phyloP scores from a whole-genome alignment of 257 asterid species.

The Buddleja alternifolia region DNA sequence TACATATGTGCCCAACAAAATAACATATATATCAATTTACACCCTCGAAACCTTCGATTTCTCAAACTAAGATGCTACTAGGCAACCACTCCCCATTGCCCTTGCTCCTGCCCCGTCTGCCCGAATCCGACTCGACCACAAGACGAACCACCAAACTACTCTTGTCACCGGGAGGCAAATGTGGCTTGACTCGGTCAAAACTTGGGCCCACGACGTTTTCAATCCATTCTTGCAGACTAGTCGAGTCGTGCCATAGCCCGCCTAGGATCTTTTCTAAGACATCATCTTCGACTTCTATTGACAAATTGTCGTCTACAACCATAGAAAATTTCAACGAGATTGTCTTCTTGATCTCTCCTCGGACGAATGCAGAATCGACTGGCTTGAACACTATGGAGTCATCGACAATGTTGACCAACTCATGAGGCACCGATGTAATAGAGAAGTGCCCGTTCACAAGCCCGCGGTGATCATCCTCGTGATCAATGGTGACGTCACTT shows the following conservation, averaged over 20 bases:
- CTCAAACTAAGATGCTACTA: conserved; percentile 51
- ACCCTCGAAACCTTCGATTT: conserved; percentile 30
- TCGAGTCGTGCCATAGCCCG: conserved; percentile 72
- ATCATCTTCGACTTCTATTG: conserved; percentile 64
- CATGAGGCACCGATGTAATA: conserved; percentile 61
- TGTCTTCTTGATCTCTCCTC: conserved; percentile 64
- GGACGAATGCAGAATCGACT: conserved; percentile 44
- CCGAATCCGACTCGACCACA: conserved; percentile 51
- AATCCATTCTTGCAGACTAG: conserved; percentile 69
- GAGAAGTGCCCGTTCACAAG: conserved; percentile 45
- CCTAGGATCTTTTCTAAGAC: conserved; percentile 70
- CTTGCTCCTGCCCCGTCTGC: conserved; percentile 34
- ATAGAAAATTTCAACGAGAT: conserved; percentile 52
- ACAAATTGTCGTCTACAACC: conserved; percentile 45
- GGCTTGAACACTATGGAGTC: conserved; percentile 61
- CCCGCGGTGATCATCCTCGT: conserved; percentile 59
- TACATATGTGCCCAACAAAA: conserved; percentile 49
- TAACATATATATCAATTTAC: conserved; percentile 22
- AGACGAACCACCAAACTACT: conserved; percentile 45
- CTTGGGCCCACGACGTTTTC: conserved; percentile 62
- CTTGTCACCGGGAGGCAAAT: conserved; percentile 32
- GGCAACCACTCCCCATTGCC: conserved; percentile 69
- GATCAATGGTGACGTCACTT: conserved; percentile 78
- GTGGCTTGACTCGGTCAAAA: conserved; percentile 51
- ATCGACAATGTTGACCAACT: conserved; percentile 50